Percentiles rank a stretch among this genome's conserved stretches.
These are phyloP conservation scores for Lentinula aciculospora DNA, from an alignment of 768 basidiomycete genomes.

Conservation along the genomic window DNA sequence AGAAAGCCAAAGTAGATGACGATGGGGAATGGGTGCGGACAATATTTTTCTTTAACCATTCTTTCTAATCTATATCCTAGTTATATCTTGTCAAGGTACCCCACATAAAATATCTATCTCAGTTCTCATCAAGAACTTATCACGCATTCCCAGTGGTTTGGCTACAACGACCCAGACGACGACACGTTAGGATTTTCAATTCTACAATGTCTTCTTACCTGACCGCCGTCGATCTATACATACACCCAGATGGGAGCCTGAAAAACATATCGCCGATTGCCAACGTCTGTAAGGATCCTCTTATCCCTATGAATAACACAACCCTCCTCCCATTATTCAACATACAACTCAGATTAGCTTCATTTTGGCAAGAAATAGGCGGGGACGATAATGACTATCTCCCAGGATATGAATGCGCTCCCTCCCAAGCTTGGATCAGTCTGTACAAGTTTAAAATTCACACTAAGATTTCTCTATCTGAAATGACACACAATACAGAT, in stretches of 20 bases:
- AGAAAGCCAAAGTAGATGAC: not conserved
- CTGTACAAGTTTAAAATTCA: too few species aligned
- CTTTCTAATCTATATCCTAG: constrained; percentile 22
- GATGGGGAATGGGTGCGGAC: constrained; percentile 1
- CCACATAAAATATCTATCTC: not conserved
- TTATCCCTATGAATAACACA: too few species aligned
- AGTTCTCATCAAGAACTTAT: not conserved
- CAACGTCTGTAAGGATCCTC: too few species aligned
- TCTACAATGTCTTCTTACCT: not conserved
- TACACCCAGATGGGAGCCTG: constrained; percentile 61
- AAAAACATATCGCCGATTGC: constrained; percentile 51
- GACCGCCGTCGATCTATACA: constrained; percentile 1
- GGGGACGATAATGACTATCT: constrained; percentile 49
- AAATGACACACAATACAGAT: constrained; percentile 14
- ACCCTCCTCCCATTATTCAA: too few species aligned
- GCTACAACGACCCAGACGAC: constrained; percentile 43
- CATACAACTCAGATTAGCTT: too few species aligned
- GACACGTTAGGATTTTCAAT: constrained; percentile 40
- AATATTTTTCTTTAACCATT: not conserved
- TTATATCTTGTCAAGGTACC: constrained; percentile 69
- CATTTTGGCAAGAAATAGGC: constrained; percentile 62
- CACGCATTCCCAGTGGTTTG: constrained; percentile 51
- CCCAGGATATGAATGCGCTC: constrained; percentile 36
- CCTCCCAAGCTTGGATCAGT: constrained; percentile 58
- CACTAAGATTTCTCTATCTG: too few species aligned